A percentile compares a stretch with the other conserved stretches of the same genome.
These are phyloP conservation scores for Bruguiera gymnorhiza DNA, from an alignment of 345 rosid genomes.

Conservation along the genomic window DNA sequence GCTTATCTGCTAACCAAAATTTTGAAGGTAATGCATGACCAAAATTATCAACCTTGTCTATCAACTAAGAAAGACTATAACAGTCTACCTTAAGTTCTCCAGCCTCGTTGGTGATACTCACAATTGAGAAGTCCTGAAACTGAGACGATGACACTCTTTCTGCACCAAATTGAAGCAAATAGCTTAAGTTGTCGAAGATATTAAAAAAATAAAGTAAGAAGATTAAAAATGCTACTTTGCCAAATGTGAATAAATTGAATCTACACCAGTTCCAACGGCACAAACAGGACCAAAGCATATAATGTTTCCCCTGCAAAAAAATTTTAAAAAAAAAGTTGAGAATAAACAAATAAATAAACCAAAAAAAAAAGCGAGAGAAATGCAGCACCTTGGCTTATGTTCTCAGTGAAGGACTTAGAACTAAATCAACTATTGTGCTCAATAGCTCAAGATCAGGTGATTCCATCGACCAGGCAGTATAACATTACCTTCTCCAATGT, in stretches of 20 bases:
- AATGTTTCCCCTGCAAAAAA: conserved; percentile 30
- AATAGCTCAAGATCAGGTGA: neutral
- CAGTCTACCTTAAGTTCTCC: conserved; percentile 44
- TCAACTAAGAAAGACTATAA: neutral
- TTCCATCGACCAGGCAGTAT: neutral
- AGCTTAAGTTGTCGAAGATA: conserved; percentile 2
- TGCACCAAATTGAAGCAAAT: conserved; percentile 31
- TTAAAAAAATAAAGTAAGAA: neutral
- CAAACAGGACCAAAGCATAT: conserved; percentile 24
- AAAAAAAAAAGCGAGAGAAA: neutral
- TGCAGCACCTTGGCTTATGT: neutral
- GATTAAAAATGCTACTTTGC: neutral
- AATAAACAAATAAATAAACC: neutral
- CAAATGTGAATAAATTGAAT: conserved; percentile 11
- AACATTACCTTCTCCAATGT: conserved; percentile 24
- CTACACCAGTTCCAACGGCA: conserved; percentile 54
- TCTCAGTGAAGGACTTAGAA: neutral
- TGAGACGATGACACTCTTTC: conserved; percentile 45
- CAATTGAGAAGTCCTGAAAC: conserved; percentile 46
- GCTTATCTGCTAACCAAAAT: conserved; percentile 43
- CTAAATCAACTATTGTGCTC: neutral
- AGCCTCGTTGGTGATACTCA: conserved; percentile 18
- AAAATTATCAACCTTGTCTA: conserved; percentile 6
- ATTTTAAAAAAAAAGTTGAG: neutral
- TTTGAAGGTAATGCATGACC: neutral